These are phyloP conservation scores for Emmonsia crescens DNA, from an alignment of 2,329 filamentous ascomycete species.

Conservation along the genomic window DNA sequence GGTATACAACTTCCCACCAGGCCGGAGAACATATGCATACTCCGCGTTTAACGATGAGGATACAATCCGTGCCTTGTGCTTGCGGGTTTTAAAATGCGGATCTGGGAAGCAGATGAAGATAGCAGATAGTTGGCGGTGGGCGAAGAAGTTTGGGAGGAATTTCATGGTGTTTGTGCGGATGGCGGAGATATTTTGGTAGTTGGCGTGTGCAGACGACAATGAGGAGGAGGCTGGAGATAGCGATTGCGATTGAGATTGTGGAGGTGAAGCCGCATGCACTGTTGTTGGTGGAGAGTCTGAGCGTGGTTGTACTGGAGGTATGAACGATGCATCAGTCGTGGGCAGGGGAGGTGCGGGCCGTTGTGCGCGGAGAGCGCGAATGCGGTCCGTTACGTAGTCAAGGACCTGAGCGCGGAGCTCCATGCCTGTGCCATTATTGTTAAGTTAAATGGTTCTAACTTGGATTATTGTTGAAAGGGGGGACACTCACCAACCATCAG, in stretches of 20 bases:
- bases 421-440: slow-evolving; percentile 49
- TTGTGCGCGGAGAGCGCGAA: slow-evolving; percentile 60
- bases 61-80: slow-evolving; percentile 94
- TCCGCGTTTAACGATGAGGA: slow-evolving; percentile 80
- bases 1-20: slow-evolving; percentile 82
- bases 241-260: slow-evolving; percentile 1
- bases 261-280: neutral
- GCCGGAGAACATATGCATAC: slow-evolving; percentile 77
- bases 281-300: slow-evolving; percentile 2
- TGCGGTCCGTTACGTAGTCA: slow-evolving; percentile 79
- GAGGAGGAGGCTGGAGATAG: neutral
- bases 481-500: slow-evolving; percentile 61
- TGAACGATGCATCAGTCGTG: neutral
- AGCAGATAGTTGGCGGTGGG: slow-evolving; percentile 65
- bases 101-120: slow-evolving; percentile 98
- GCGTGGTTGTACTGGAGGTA: slow-evolving; percentile 1
- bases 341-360: slow-evolving; percentile 24
- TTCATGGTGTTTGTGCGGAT: slow-evolving; percentile 97
- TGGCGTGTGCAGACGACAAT: neutral
- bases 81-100: slow-evolving; percentile 93
- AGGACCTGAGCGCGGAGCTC: slow-evolving; percentile 88
- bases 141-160: slow-evolving; percentile 97
- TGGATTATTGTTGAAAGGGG: too few species aligned
- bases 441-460: neutral
- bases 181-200: slow-evolving; percentile 80